A percentile compares a stretch with the other conserved stretches of the same genome.
These are phyloP conservation scores for Talaromyces atroroseus DNA, from an alignment of 2,329 filamentous ascomycete species.

Conservation along the genomic window DNA sequence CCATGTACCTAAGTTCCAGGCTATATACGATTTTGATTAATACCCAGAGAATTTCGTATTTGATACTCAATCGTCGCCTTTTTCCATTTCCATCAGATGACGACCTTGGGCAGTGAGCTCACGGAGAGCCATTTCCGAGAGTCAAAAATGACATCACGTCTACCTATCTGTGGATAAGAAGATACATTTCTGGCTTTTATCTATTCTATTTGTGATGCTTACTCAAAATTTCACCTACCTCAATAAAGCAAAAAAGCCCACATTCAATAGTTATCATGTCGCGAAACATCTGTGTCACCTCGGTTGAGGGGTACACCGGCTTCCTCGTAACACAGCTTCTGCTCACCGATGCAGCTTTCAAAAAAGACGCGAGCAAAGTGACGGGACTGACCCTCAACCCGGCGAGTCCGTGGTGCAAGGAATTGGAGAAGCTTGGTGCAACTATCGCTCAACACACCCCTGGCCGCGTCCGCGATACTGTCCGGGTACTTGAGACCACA, in stretches of 20 bases:
- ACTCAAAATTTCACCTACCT: neutral
- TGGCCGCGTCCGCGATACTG: constrained; percentile 37
- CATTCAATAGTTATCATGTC: constrained; percentile 29
- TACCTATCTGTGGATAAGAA: neutral
- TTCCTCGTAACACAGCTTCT: constrained; percentile 49
- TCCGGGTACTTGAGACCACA: constrained; percentile 36
- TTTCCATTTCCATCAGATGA: neutral
- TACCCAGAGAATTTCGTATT: neutral
- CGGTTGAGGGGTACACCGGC: constrained; percentile 48
- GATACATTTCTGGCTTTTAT: neutral
- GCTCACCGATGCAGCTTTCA: constrained; percentile 41
- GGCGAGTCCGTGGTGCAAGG: constrained; percentile 31
- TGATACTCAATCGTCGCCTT: neutral
- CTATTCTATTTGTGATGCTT: neutral
- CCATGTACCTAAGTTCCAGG: neutral
- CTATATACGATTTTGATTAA: neutral
- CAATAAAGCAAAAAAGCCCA: neutral
- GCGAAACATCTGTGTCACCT: constrained; percentile 46
- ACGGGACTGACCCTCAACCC: constrained; percentile 41
- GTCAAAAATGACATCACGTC: constrained; percentile 12
- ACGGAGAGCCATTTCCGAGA: constrained; percentile 8
- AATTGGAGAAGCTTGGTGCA: constrained; percentile 40
- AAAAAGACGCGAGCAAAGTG: constrained; percentile 37
- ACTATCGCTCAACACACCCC: constrained; percentile 40
- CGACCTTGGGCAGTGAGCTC: neutral